Percentiles rank a stretch among this genome's conserved stretches.
Conservation (phyloP, 2,329 filamentous ascomycete genomes). For the Hypoxylon sp. region DNA sequence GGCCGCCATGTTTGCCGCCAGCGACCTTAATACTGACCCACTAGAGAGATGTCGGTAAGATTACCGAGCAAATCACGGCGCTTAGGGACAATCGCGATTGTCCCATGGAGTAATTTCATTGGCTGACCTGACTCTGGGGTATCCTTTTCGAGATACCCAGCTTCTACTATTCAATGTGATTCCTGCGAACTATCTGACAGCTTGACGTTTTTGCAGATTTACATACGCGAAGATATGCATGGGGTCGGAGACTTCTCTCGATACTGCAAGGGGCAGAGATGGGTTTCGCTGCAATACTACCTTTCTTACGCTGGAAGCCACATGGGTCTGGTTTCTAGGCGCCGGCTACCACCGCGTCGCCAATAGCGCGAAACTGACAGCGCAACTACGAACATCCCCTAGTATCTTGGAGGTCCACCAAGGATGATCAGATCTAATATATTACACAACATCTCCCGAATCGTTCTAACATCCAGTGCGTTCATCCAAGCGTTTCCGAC, state of each 20-base stretch:
- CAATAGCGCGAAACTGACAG: slow-evolving; percentile 18
- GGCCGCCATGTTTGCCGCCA: slow-evolving; percentile 44
- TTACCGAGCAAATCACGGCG: slow-evolving; percentile 46
- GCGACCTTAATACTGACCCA: slow-evolving; percentile 42
- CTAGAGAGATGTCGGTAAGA: slow-evolving; percentile 30
- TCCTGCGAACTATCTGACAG: slow-evolving; percentile 5
- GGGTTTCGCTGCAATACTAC: slow-evolving; percentile 31
- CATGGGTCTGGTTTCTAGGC: slow-evolving; percentile 25
- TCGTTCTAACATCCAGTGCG: neutral
- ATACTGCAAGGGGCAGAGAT: slow-evolving; percentile 30
- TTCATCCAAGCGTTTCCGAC: neutral
- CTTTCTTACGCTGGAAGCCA: slow-evolving; percentile 15
- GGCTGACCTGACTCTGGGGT: slow-evolving; percentile 29
- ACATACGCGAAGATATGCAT: slow-evolving; percentile 15
- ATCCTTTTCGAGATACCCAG: slow-evolving; percentile 16
- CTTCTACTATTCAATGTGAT: slow-evolving; percentile 19
- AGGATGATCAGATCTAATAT: slow-evolving; percentile 29
- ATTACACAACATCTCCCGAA: slow-evolving; percentile 33
- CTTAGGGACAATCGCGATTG: slow-evolving; percentile 19
- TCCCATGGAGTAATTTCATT: slow-evolving; percentile 21
- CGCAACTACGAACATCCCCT: slow-evolving; percentile 4
- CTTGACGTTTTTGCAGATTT: slow-evolving; percentile 4
- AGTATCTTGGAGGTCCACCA: neutral
- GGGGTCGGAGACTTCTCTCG: slow-evolving; percentile 24
- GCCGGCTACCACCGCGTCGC: slow-evolving; percentile 26